These are phyloP conservation scores for Candida corydali DNA, from an alignment of 805 yeast species.

Conservation along the genomic window DNA sequence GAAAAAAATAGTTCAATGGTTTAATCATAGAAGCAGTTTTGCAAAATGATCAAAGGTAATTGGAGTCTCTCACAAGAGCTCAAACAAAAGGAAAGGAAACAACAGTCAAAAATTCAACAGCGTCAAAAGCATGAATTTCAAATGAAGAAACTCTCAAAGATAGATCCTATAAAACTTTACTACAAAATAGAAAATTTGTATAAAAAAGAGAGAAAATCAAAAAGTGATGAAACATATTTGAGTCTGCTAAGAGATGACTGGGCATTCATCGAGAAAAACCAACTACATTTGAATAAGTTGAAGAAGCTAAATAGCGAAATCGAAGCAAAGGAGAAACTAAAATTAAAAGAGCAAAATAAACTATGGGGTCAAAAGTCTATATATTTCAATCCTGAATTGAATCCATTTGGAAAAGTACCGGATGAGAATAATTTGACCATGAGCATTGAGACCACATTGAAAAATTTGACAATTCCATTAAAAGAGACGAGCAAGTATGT, in stretches of 20 bases:
- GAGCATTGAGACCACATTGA: slow-evolving; percentile 12
- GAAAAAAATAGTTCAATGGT: no score
- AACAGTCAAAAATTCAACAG: slow-evolving; percentile 31
- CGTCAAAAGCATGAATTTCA: slow-evolving; percentile 31
- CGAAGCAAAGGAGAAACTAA: slow-evolving; percentile 15
- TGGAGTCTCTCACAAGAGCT: slow-evolving; percentile 37
- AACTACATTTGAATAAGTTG: slow-evolving; percentile 29
- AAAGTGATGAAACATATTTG: slow-evolving; percentile 18
- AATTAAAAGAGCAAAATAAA: slow-evolving; percentile 16
- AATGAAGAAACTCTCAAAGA: slow-evolving; percentile 20
- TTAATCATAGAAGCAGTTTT: no score
- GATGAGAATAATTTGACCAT: slow-evolving; percentile 11
- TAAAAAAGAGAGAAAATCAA: slow-evolving; percentile 10
- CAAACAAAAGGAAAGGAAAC: slow-evolving; percentile 30
- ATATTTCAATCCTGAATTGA: slow-evolving; percentile 64
- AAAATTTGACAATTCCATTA: slow-evolving; percentile 31
- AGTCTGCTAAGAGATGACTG: slow-evolving; percentile 36
- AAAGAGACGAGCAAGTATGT: slow-evolving; percentile 15
- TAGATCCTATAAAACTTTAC: slow-evolving; percentile 33
- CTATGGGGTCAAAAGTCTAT: slow-evolving; percentile 47
- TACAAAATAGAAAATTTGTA: slow-evolving; percentile 30
- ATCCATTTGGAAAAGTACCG: slow-evolving; percentile 57
- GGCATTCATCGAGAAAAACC: slow-evolving; percentile 29
- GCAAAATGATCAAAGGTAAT: slow-evolving; percentile 23
- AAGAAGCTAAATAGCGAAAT: slow-evolving; percentile 18